Base-by-base conservation (phyloP, 2,329 filamentous ascomycete genomes). In the Trichophyton simii region DNA sequence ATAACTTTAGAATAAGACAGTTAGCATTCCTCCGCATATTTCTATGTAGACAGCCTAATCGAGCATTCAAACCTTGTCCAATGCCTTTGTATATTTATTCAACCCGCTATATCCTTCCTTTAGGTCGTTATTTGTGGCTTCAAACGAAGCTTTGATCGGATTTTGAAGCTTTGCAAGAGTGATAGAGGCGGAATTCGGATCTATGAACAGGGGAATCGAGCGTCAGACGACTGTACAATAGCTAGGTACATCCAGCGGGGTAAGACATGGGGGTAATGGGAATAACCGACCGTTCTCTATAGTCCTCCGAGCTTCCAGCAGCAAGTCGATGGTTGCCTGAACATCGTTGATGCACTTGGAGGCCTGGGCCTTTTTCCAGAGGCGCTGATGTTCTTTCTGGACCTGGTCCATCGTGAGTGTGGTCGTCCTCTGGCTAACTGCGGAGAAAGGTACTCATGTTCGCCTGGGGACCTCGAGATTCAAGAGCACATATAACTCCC, bases 91-190 rank as follows among this genome's bases (percentile, higher is more conserved):
- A 73, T 95, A 95, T 66, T 87, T 87, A 72, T 87, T 90, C 62
- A 95, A 86, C 1, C 87, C 86, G 65, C 87, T 87, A 67, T 95
- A 87, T 2, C 94, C 86, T 61, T 89, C 88, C 72, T 90, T 94
- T 58, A 97, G 77, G 68, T 89, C 86, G 60, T 87, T 85, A 66
- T 87, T 92, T 44, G 95, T 84, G 41, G 83, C 81, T 44, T 95
- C 90, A 63, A 97, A 87, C 1, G 86, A 85, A 59, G 86, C 80
- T 70, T 91, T 94, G 61, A 96, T 80, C 0, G 91, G 89, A 65
- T 88, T 91, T 72, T 96, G 91, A 18, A 96, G 82, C 71, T 87
- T 91, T 34, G 88, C 87, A 68, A 97, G 82, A 28, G 86, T 87
- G 63, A 91, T 79, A 48, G 86, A 83, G 15, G 89, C 85, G 44